These are phyloP conservation scores for Wickerhamiella alocasiicola DNA, from an alignment of 805 yeast species.

Conservation along the genomic window DNA sequence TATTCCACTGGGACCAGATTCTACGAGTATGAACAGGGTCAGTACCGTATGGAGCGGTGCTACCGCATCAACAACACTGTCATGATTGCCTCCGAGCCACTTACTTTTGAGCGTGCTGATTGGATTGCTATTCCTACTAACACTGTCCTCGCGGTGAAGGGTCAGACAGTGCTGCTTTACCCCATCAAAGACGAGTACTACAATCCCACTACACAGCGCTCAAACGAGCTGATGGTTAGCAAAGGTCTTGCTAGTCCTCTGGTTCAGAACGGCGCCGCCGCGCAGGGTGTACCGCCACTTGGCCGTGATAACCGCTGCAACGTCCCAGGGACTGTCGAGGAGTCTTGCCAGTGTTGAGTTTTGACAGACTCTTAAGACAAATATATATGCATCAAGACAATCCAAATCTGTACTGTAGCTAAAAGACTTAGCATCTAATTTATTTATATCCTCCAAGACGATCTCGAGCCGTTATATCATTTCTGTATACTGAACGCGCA, in stretches of 20 bases:
- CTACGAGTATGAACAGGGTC: constrained; percentile 80
- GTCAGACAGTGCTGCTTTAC: constrained; percentile 78
- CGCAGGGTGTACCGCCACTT: constrained; percentile 56
- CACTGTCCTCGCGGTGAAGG: constrained; percentile 65
- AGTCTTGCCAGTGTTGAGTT: no score
- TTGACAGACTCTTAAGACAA: no score
- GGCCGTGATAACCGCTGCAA: constrained; percentile 56
- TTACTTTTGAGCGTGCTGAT: constrained; percentile 92
- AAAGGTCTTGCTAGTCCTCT: constrained; percentile 91
- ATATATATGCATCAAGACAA: no score
- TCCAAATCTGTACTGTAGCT: no score
- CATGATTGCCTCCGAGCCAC: constrained; percentile 94
- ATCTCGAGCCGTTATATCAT: no score
- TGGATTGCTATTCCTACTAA: constrained; percentile 97
- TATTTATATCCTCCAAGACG: no score
- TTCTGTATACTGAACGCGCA: no score
- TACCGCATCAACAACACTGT: constrained; percentile 88
- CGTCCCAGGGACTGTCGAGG: no score
- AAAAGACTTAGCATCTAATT: no score
- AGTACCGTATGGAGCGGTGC: constrained; percentile 84
- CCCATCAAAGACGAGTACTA: constrained; percentile 85
- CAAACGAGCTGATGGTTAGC: constrained; percentile 70
- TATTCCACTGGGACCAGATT: constrained; percentile 89
- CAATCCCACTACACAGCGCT: constrained; percentile 56
- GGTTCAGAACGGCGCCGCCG: constrained; percentile 41